A percentile compares a stretch with the other conserved stretches of the same genome.
Conservation (phyloP, 2,329 filamentous ascomycete species). For the Nemania bipapillata region DNA sequence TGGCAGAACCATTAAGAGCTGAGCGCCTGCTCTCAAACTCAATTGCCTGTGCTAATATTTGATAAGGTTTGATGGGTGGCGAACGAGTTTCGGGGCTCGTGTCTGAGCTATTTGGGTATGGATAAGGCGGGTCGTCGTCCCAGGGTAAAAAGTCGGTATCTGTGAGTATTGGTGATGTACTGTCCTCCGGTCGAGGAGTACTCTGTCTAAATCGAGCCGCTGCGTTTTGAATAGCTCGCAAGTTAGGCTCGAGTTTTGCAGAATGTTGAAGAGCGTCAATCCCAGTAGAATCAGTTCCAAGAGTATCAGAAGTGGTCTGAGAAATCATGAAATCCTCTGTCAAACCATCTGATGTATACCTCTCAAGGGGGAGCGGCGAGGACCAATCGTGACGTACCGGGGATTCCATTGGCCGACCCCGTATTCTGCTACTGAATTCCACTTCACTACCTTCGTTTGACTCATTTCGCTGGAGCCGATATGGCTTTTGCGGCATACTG, state of each 20-base stretch:
- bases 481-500: slow-evolving; percentile 36
- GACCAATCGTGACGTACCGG: slow-evolving; percentile 40
- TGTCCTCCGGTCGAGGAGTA: slow-evolving; percentile 51
- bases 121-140: slow-evolving; percentile 66
- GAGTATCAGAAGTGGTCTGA: slow-evolving; percentile 48
- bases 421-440: slow-evolving; percentile 61
- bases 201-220: slow-evolving; percentile 22
- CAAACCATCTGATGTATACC: slow-evolving; percentile 45
- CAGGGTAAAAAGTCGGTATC: slow-evolving; percentile 70
- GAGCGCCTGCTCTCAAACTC: slow-evolving; percentile 67
- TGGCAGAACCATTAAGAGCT: slow-evolving; percentile 68
- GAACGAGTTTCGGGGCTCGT: slow-evolving; percentile 21
- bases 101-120: slow-evolving; percentile 56
- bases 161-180: slow-evolving; percentile 58
- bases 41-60: slow-evolving; percentile 64
- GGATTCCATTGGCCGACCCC: slow-evolving; percentile 55
- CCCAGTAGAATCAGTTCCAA: slow-evolving; percentile 43
- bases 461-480: slow-evolving; percentile 22
- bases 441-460: slow-evolving; percentile 47
- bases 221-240: slow-evolving; percentile 19
- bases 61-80: slow-evolving; percentile 65
- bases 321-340: slow-evolving; percentile 50
- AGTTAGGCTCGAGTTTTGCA: slow-evolving; percentile 25
- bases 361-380: slow-evolving; percentile 32
- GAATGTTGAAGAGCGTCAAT: slow-evolving; percentile 25